Conservation (phyloP, 768 basidiomycete species). For the Boletus coccyginus region DNA sequence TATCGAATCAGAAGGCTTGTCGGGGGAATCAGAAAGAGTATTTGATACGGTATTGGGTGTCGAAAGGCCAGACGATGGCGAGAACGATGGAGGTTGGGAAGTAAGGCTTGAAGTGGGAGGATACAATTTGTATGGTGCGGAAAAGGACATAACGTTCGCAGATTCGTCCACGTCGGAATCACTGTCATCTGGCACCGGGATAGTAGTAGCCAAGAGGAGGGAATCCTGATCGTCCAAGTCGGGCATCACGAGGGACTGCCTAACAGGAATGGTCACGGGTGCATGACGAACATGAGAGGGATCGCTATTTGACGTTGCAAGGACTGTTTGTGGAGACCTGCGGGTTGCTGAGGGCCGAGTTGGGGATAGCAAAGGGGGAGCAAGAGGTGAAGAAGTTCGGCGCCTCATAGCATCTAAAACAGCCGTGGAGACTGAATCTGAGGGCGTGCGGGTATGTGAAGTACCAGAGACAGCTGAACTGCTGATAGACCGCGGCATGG, state of each 20-base stretch:
- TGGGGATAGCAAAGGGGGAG: slow-evolving; percentile 27
- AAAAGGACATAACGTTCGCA: slow-evolving; percentile 68
- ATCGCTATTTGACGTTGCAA: slow-evolving; percentile 34
- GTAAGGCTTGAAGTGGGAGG: slow-evolving; percentile 38
- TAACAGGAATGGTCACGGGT: slow-evolving; percentile 34
- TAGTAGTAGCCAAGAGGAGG: slow-evolving; percentile 63
- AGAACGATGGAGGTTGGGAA: slow-evolving; percentile 47
- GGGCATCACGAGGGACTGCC: slow-evolving; percentile 45
- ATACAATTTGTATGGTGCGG: slow-evolving; percentile 56
- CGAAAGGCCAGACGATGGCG: slow-evolving; percentile 52
- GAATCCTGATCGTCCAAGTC: slow-evolving; percentile 52
- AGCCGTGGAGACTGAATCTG: slow-evolving; percentile 33
- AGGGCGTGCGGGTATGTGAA: slow-evolving; percentile 44
- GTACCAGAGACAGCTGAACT: slow-evolving; percentile 21
- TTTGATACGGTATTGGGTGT: slow-evolving; percentile 53
- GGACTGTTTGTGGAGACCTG: slow-evolving; percentile 36
- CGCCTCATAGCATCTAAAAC: slow-evolving; percentile 33
- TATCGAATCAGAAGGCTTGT: slow-evolving; percentile 42
- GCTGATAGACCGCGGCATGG: slow-evolving; percentile 45
- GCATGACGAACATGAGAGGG: slow-evolving; percentile 21
- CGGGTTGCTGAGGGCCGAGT: slow-evolving; percentile 36
- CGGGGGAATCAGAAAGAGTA: slow-evolving; percentile 54
- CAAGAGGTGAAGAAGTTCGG: slow-evolving; percentile 52
- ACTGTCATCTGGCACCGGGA: slow-evolving; percentile 74
- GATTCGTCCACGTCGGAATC: slow-evolving; percentile 64